phyloP scores from a whole-genome alignment of 2,329 filamentous ascomycete species.

The Bisporella sp. region DNA sequence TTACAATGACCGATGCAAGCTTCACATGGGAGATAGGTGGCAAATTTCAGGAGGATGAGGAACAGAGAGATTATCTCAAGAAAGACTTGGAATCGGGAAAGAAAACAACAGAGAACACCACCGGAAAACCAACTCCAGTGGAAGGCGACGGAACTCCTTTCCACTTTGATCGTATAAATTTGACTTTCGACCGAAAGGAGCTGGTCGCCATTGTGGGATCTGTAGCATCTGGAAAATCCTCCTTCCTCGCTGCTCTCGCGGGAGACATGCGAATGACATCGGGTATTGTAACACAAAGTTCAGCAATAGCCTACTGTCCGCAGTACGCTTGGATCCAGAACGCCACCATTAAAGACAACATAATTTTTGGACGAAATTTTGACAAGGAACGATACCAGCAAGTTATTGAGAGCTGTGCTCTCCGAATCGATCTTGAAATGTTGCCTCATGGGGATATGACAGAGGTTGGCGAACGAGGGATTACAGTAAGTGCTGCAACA shows the following conservation, averaged over 20 bases:
- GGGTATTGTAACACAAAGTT: constrained; percentile 52
- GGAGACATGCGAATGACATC: constrained; percentile 57
- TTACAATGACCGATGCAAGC: constrained; percentile 1
- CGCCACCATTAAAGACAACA: constrained; percentile 41
- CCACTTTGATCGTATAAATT: constrained; percentile 38
- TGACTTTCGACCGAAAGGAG: constrained; percentile 41
- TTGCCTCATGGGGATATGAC: constrained; percentile 55
- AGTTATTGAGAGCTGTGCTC: constrained; percentile 57
- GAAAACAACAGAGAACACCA: neutral
- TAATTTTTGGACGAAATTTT: constrained; percentile 26
- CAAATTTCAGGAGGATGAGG: neutral
- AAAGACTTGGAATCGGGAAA: too few species aligned
- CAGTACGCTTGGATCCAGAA: constrained; percentile 69
- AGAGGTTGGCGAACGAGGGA: constrained; percentile 61
- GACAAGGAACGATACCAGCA: constrained; percentile 52
- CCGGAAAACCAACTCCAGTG: neutral
- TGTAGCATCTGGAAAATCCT: constrained; percentile 57
- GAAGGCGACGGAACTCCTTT: constrained; percentile 24
- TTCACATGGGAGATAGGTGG: constrained; percentile 5
- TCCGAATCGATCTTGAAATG: constrained; percentile 57
- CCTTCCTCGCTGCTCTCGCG: constrained; percentile 55
- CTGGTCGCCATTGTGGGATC: constrained; percentile 48
- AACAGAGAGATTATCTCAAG: neutral
- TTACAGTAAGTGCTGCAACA: constrained; percentile 35
- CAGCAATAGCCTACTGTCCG: constrained; percentile 20